Evolutionary conservation across 306 rosid species (phyloP).

Genomic region (Fragaria ananassa): DNA sequence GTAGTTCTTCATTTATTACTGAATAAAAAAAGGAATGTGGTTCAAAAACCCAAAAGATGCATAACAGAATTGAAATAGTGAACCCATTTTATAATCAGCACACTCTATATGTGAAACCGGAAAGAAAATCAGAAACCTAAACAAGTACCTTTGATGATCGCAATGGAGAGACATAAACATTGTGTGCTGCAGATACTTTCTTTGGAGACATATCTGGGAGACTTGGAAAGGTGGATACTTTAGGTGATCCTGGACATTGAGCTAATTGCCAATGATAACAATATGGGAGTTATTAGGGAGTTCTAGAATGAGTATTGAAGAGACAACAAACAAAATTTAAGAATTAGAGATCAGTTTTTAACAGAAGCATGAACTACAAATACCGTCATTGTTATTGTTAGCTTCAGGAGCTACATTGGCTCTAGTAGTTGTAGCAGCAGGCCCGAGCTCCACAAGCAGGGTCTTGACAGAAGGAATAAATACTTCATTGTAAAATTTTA

Average conservation of each 20-base stretch:
- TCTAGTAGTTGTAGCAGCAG: conserved; percentile 57
- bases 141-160: conserved; percentile 85
- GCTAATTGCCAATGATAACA: conserved; percentile 42
- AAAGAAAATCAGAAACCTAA: conserved; percentile 12
- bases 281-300: conserved; percentile 23
- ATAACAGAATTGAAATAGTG: background rate
- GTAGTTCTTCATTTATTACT: background rate
- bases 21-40: background rate
- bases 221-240: conserved; percentile 81
- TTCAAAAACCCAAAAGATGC: background rate
- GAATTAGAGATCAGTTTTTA: background rate
- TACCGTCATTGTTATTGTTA: conserved; percentile 65
- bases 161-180: conserved; percentile 93
- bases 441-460: conserved; percentile 86
- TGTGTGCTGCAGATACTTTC: conserved; percentile 90
- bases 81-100: background rate
- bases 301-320: conserved; percentile 17
- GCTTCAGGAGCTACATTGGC: conserved; percentile 58
- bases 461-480: conserved; percentile 88
- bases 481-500: conserved; percentile 79
- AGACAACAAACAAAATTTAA: conserved; percentile 9
- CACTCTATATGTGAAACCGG: background rate
- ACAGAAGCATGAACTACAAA: background rate
- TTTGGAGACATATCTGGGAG: conserved; percentile 99
- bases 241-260: conserved; percentile 91